phyloP scores from a whole-genome alignment of 2,329 filamentous ascomycete genomes.

The Plenodomus lindquistii region DNA sequence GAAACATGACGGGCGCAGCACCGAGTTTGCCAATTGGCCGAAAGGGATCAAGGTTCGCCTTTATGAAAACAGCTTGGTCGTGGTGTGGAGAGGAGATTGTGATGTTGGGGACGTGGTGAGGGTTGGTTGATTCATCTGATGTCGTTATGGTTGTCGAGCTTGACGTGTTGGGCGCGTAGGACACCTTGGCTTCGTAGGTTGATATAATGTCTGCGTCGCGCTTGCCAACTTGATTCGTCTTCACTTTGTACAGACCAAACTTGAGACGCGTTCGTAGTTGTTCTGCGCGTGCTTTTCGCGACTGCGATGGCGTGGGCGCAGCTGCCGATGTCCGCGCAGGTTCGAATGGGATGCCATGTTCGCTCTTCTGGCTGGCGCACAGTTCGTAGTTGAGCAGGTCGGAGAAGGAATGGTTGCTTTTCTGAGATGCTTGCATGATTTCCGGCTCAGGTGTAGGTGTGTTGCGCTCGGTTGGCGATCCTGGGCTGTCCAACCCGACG shows the following conservation, averaged over 20 bases:
- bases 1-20: constrained; percentile 46
- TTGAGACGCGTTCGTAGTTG: constrained; percentile 69
- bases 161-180: constrained; percentile 21
- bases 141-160: constrained; percentile 25
- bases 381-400: constrained; percentile 53
- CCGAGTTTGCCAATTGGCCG: constrained; percentile 36
- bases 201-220: constrained; percentile 62
- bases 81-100: constrained; percentile 34
- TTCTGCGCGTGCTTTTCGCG: constrained; percentile 60
- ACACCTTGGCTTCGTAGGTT: constrained; percentile 27
- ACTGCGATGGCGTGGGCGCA: constrained; percentile 7
- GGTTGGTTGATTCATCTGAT: constrained; percentile 11
- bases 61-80: constrained; percentile 27
- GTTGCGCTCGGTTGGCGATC: constrained; percentile 42
- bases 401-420: constrained; percentile 51
- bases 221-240: constrained; percentile 70
- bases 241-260: constrained; percentile 75
- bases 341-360: constrained; percentile 14
- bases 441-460: constrained; percentile 33
- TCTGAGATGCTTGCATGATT: constrained; percentile 28
- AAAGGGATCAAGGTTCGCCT: constrained; percentile 38
- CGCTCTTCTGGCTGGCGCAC: constrained; percentile 46
- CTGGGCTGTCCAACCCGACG: constrained; percentile 30
- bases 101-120: constrained; percentile 30
- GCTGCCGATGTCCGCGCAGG: constrained; percentile 7